Conservation (phyloP, 2,329 filamentous ascomycete species). For the Cladosporium phlei region DNA sequence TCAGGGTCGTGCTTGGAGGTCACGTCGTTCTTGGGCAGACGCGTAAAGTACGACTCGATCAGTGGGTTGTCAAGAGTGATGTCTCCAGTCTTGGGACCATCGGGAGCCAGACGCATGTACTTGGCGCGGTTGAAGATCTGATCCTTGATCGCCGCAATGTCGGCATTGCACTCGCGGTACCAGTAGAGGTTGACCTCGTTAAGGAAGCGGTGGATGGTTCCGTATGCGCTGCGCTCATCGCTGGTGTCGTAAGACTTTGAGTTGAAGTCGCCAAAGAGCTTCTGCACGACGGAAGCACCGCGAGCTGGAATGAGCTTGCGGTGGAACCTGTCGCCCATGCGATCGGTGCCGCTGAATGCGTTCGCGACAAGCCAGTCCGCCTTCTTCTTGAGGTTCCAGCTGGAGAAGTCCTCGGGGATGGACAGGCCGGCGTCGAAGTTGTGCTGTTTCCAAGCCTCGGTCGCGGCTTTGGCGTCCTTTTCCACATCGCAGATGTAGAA, state of each 20-base stretch:
- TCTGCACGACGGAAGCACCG: constrained; percentile 63
- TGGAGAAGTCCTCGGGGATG: constrained; percentile 48
- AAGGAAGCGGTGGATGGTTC: constrained; percentile 57
- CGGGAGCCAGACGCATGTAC: constrained; percentile 85
- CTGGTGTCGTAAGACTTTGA: constrained; percentile 45
- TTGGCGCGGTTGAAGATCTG: constrained; percentile 93
- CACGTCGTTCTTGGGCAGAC: constrained; percentile 70
- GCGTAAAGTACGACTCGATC: constrained; percentile 92
- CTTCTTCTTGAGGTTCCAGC: constrained; percentile 56
- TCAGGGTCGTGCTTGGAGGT: constrained; percentile 72
- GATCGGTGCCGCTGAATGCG: constrained; percentile 65
- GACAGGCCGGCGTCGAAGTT: constrained; percentile 52
- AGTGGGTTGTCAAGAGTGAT: constrained; percentile 74
- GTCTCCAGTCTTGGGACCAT: constrained; percentile 80
- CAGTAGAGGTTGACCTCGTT: constrained; percentile 82
- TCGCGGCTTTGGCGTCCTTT: constrained; percentile 60
- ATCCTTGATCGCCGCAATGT: constrained; percentile 76
- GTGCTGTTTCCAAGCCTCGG: constrained; percentile 67
- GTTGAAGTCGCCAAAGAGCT: constrained; percentile 65
- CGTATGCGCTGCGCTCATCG: constrained; percentile 49
- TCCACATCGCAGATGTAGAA: constrained; percentile 84
- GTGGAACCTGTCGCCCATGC: constrained; percentile 74
- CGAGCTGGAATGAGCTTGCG: constrained; percentile 65
- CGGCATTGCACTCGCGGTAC: constrained; percentile 86
- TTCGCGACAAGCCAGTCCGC: constrained; percentile 63